Base-by-base conservation (phyloP, 352 stramenopile species). In the Pythium phragmiticola region DNA sequence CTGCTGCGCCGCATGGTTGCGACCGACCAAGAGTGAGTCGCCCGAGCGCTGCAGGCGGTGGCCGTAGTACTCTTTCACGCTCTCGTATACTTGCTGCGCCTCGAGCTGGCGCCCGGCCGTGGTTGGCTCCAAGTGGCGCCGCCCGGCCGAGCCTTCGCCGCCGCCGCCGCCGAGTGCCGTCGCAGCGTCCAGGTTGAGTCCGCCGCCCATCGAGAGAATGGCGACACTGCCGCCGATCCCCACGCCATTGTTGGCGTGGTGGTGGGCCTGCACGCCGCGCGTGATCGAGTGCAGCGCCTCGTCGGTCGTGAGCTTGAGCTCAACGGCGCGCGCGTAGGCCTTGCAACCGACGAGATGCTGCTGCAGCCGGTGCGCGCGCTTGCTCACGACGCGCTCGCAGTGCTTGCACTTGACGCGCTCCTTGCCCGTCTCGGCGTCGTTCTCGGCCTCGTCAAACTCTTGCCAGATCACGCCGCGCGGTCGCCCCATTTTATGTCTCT, bases 11-110 rank as follows among this genome's bases (percentile, higher is more conserved):
- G 34, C 34, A 13, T 39, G 3, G 34, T 72, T 82, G 59, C 86
- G 92, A 7, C 84, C 85, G 37, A 90, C 89, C 6, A 87, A 88
- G 68, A 88, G 79, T 5, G 92, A 65, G 65, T 91, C 82, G 19
- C 75, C 77, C 49, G 71, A 71, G 57, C 78, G 62, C 19, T 93
- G 73, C 13, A 78, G 58, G 2, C 63, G 56, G 30, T 75, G 73
- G 33, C 72, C 73, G 39, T 83, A 83, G 60, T 80, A 83, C 41
- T 76, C 67, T 45, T 76, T 68, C 17, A 83, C 70, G 36, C 55
- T 64, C n/a, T 77, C 69, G 48, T 69, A 65, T 23, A 75, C 63
- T 36, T 71, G 68, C 55, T 71, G 56, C 4, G 66, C 45, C 37
- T 73, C 66, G 55, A 68, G 57, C 46, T 63, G 51, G 33, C 64